Base-by-base conservation (phyloP, 768 basidiomycete species). In the Leucosporidium yakuticum region DNA sequence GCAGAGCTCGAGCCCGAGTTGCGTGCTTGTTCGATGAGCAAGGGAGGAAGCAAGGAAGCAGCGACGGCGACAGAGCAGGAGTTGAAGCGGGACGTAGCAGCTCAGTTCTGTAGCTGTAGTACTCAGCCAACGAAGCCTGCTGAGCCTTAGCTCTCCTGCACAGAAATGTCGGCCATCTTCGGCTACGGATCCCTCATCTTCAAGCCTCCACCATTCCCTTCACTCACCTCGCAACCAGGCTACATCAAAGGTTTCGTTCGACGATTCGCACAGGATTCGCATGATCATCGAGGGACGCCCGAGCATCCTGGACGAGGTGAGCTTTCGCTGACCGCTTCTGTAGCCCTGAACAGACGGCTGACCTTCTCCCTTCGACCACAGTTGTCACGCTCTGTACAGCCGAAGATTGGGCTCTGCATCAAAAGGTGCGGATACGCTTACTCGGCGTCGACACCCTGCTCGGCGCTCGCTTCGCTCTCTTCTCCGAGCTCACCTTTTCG, bases 111-210 rank as follows among this genome's bases (percentile, higher is more conserved):
- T n/a, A n/a, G n/a, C n/a, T n/a, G n/a, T n/a, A n/a, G n/a, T n/a
- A n/a, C n/a, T n/a, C n/a, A n/a, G n/a, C n/a, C n/a, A n/a, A n/a
- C n/a, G n/a, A n/a, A n/a, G n/a, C n/a, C n/a, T n/a, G n/a, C n/a
- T n/a, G n/a, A n/a, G n/a, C n/a, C n/a, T n/a, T n/a, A n/a, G 39
- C 14, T 15, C 39, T 15, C 39, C 14, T 8, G 17, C 39, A 44
- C 11, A 44, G 11, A 44, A 44, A 44, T 44, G 39, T 92, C 87
- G 76, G 82, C 89, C 62, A 88, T 95, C 19, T 96, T 95, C 73
- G 91, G 91, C 36, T 96, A 96, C 73, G 92, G 92, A 17, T 92
- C 90, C 9, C 83, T 96, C 50, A 93, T 95, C 65, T 95, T 89
- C 84, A 94, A 91, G 84, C 56, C 53, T 27, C 63, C 73, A 0